Evolutionary conservation across 495 filamentous ascomycete species (phyloP), one percentile per base, ranked within the genome.

Genomic region (Trichoderma gamsii): DNA sequence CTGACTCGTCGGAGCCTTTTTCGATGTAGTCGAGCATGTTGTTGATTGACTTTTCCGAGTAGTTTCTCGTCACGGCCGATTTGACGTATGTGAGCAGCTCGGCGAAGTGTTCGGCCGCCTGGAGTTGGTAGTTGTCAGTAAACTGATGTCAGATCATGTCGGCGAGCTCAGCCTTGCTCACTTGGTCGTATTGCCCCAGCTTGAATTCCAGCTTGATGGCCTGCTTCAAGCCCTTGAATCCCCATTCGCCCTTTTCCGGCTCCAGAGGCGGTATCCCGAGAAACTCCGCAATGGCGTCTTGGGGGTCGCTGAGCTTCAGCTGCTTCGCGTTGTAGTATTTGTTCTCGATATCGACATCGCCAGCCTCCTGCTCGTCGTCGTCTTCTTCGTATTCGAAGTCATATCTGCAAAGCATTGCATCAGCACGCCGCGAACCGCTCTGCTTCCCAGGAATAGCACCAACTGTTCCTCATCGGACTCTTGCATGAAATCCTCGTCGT

Each of bases 261-360:
- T 99, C 95, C 68, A 97, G 74, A 11, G 87, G 84, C 11, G 91
- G 92, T 70, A 98, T 88, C 9, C 87, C 90, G 25, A 98, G 82
- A 73, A 99, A 99, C 79, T 97, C 94, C 21, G 89, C 88, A 56
- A 98, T 88, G 1, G 95, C 95, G 67, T 90, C 92, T 72, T 96
- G 89, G 3, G 96, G 92, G 70, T 90, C 90, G 67, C 87, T 87
- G 11, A 82, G 84, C 80, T 99, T 99, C 79, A 96, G 89, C 78
- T 97, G 93, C 81, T 99, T 99, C 32, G 95, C 95, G 80, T 97
- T 98, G 84, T 98, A 99, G 81, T 99, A 99, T 80, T 97, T 97
- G 82, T 99, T 99, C 77, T 98, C 96, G 74, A 98, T 93, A 68
- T 94, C 93, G 71, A 97, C 89, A 76, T 97, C 91, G 25, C 89